A percentile compares a stretch with the other conserved stretches of the same genome.
Conservation (phyloP, 306 rosid species). For the Lablab purpureus region DNA sequence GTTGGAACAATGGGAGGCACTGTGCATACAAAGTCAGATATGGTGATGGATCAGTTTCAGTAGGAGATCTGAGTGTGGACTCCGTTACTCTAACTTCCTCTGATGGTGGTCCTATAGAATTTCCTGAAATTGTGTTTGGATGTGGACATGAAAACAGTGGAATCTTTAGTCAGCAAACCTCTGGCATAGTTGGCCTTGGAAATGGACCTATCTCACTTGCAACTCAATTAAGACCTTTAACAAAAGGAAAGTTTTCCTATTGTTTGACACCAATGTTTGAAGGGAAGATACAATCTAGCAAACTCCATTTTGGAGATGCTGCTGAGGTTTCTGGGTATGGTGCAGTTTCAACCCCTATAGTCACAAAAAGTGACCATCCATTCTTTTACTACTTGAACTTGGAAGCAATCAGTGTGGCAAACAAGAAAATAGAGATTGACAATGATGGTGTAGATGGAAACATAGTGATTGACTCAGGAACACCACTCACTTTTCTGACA, state of each 20-base stretch:
- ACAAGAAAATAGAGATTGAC: too few relatives aligned
- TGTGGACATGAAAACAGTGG: neutral
- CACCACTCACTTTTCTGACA: too few relatives aligned
- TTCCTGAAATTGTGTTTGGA: neutral
- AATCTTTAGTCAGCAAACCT: neutral
- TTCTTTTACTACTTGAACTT: neutral
- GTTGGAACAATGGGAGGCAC: rapidly evolving
- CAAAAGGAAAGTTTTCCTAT: neutral
- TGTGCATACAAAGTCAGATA: conserved; percentile 40
- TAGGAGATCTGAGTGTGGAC: neutral
- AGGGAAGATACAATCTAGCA: neutral
- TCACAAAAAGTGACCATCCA: neutral
- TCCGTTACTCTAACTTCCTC: neutral
- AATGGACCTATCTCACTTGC: neutral
- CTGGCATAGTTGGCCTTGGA: neutral
- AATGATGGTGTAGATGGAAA: too few relatives aligned
- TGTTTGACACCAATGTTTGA: neutral
- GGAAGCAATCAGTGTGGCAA: neutral
- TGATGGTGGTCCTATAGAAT: neutral
- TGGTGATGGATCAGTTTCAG: conserved; percentile 39
- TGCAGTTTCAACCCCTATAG: neutral
- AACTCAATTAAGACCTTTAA: neutral
- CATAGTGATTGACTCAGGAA: too few relatives aligned
- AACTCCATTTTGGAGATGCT: neutral
- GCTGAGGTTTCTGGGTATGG: neutral